phyloP scores from a whole-genome alignment of 2,329 filamentous ascomycete genomes.

The Berkeleyomyces rouxiae region DNA sequence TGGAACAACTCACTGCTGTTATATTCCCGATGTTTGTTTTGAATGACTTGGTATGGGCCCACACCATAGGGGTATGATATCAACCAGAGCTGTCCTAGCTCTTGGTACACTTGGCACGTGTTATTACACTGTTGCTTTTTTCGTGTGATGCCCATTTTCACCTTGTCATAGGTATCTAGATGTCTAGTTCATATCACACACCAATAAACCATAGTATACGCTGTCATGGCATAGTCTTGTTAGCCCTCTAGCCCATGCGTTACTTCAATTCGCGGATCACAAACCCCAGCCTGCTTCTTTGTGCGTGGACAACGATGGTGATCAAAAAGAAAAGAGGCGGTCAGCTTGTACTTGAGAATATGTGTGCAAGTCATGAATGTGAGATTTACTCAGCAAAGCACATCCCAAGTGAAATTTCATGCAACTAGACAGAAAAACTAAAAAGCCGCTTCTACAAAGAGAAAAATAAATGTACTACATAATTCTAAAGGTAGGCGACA shows the following conservation, averaged over 20 bases:
- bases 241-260: too few species aligned
- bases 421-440: not conserved
- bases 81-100: not conserved
- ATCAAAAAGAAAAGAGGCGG: conserved; percentile 2
- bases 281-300: not conserved
- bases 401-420: not conserved
- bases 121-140: not conserved
- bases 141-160: not conserved
- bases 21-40: too few species aligned
- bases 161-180: not conserved
- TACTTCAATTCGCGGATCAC: not conserved
- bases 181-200: not conserved
- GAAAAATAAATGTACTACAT: not conserved
- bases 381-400: not conserved
- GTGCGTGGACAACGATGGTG: not conserved
- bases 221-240: not conserved
- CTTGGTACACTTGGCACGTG: not conserved
- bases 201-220: not conserved
- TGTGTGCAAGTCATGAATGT: not conserved
- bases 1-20: too few species aligned
- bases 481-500: not conserved
- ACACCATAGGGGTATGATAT: too few species aligned
- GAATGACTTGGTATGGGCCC: too few species aligned
- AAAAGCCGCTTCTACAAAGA: not conserved
- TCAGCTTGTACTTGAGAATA: not conserved